Base-by-base conservation (phyloP, 148 eudicot species). In the Vaccinium macrocarpon region DNA sequence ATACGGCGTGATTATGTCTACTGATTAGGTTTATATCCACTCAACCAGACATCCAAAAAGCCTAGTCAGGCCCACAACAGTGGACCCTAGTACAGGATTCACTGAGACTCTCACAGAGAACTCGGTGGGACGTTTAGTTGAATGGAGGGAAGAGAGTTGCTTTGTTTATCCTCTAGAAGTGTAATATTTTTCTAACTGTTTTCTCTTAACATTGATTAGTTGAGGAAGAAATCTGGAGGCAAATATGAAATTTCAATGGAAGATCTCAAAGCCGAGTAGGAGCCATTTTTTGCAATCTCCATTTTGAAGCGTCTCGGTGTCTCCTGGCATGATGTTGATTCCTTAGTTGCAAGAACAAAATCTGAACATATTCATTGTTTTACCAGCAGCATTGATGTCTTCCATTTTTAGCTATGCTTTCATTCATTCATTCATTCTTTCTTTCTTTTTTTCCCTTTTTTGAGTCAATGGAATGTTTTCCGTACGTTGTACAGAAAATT, bases 171-270 rank as follows among this genome's bases (percentile, higher is more conserved):
- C 4, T 11, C 16, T 23, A 0, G 29, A 23, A 64, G 5, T 3
- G 4, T 15, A 32, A 50, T 4, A 21, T 3, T 1, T 19, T 64
- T 78, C 49, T 79, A 52, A 68, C 18, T 70, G 4, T 64, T 53
- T 53, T 52, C 64, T 84, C 38, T 84, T 48, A 57, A 53, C 78
- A 56, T 70, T 84, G 61, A 71, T 84, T 72, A 92, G 94, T 42
- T 89, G 90, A 89, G 87, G 78, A 88, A 90, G 85, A 90, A 84
- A 71, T 61, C 85, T 46, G 82, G 53, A 84, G 79, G 81, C 84
- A 71, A 78, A 32, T n/a, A 82, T 42, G 79, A 82, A 64, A 80
- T 42, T 62, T 27, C 79, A n/a, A 35, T 61, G 66, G 82, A 86
- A 62, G 82, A 85, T 82, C 49, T 85, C 68, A 88, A 88, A 75